Conservation (phyloP, 2,329 filamentous ascomycete species). For the Pestalotiopsis sp. region DNA sequence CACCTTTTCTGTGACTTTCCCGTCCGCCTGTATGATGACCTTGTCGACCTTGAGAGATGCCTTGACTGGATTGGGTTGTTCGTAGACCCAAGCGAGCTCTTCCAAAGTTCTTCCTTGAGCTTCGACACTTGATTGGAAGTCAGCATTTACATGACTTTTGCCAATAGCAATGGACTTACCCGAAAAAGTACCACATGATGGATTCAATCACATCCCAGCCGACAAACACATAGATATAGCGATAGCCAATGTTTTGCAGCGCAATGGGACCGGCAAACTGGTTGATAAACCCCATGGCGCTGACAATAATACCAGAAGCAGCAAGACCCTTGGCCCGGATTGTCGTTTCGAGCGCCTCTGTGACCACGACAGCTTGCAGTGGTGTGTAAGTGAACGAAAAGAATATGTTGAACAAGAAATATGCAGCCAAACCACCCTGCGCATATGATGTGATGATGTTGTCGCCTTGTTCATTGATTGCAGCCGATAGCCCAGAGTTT, state of each 20-base stretch:
- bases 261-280: conserved; percentile 50
- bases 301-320: conserved; percentile 46
- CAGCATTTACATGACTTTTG: conserved; percentile 13
- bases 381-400: conserved; percentile 55
- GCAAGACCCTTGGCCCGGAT: conserved; percentile 51
- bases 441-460: conserved; percentile 39
- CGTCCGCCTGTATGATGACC: conserved; percentile 47
- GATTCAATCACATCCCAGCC: conserved; percentile 49
- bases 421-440: conserved; percentile 46
- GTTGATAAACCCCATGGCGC: conserved; percentile 50
- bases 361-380: conserved; percentile 49
- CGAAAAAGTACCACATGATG: conserved; percentile 46
- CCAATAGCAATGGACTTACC: conserved; percentile 33
- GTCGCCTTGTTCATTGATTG: conserved; percentile 33
- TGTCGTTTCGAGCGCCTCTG: conserved; percentile 51
- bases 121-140: conserved; percentile 42
- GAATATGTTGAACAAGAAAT: conserved; percentile 52
- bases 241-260: conserved; percentile 44
- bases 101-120: conserved; percentile 53
- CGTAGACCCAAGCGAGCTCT: conserved; percentile 52
- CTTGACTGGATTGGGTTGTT: conserved; percentile 52
- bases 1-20: conserved; percentile 50
- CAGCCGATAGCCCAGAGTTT: conserved; percentile 47
- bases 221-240: conserved; percentile 50
- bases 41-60: conserved; percentile 54